Evolutionary conservation across 2,329 filamentous ascomycete genomes (phyloP).

Genomic region (Penicillium sp.): DNA sequence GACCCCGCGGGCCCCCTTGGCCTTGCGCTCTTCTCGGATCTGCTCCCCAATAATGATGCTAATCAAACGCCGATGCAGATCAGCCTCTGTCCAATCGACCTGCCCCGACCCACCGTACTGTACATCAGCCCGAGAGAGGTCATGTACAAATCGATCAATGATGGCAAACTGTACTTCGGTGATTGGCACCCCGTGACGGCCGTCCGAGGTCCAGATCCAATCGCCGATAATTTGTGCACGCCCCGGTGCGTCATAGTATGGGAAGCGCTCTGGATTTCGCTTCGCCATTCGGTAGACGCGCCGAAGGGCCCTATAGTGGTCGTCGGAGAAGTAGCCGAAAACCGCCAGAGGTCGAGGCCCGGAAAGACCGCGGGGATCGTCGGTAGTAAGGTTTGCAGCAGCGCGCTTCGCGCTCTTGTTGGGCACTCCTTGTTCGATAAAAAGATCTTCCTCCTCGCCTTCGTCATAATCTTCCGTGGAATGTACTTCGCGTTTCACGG

Average conservation of each 20-base stretch:
- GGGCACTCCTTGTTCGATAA: constrained; percentile 4
- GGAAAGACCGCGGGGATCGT: constrained; percentile 9
- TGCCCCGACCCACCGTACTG: constrained; percentile 37
- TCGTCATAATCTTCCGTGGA: constrained; percentile 8
- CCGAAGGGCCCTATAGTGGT: constrained; percentile 40
- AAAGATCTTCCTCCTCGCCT: constrained; percentile 1
- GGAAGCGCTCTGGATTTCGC: constrained; percentile 36
- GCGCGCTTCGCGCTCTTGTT: background rate
- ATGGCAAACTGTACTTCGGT: constrained; percentile 44
- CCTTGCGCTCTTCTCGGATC: constrained; percentile 41
- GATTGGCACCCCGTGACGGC: constrained; percentile 39
- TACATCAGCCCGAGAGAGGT: constrained; percentile 35
- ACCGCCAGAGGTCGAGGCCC: constrained; percentile 29
- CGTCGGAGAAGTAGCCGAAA: constrained; percentile 43
- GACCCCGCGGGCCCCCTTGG: constrained; percentile 23
- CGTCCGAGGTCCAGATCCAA: constrained; percentile 44
- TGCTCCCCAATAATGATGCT: constrained; percentile 49
- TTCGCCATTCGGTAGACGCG: constrained; percentile 41
- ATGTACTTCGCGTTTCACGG: background rate
- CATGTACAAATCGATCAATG: constrained; percentile 40
- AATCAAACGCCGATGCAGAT: constrained; percentile 44
- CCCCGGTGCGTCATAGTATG: constrained; percentile 34
- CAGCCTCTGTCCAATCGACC: constrained; percentile 45
- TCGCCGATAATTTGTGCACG: constrained; percentile 42
- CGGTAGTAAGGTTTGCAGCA: constrained; percentile 5